Percentiles rank a stretch among this genome's conserved stretches.
phyloP scores from a whole-genome alignment of 73 alveolate species.

The Tetrahymena malaccensis region DNA sequence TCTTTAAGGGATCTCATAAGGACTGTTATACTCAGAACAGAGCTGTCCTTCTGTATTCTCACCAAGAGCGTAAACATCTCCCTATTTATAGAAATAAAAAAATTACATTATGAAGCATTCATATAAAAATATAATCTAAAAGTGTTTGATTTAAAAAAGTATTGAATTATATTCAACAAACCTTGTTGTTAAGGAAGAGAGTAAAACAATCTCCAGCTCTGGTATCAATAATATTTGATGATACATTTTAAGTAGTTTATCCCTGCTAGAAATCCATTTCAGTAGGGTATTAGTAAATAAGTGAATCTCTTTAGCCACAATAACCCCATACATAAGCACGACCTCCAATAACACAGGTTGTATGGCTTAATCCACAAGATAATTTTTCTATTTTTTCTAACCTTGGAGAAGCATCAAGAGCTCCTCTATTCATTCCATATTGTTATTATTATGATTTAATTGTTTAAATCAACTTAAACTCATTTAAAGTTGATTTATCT shows the following conservation, averaged over 20 bases:
- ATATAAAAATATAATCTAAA: too few species aligned
- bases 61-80: constrained; percentile 87
- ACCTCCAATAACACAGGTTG: constrained; percentile 23
- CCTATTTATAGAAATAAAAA: background rate
- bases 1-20: constrained; percentile 13
- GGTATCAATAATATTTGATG: constrained; percentile 12
- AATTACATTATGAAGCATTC: background rate
- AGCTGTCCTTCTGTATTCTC: constrained; percentile 80
- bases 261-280: background rate
- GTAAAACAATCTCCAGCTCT: constrained; percentile 35
- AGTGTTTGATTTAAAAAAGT: too few species aligned
- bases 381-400: constrained; percentile 17
- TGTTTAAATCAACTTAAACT: constrained; percentile 3
- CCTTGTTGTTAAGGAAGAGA: constrained; percentile 10
- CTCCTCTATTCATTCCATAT: background rate
- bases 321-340: constrained; percentile 30
- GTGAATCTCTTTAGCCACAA: constrained; percentile 7
- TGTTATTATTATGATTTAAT: background rate
- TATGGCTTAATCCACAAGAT: constrained; percentile 38
- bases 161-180: too few species aligned
- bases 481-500: constrained; percentile 21
- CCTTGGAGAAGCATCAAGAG: background rate
- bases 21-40: constrained; percentile 73
- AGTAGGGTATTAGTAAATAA: constrained; percentile 1
- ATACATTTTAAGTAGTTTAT: background rate